Percentiles rank a stretch among this genome's conserved stretches.
Evolutionary conservation across 352 stramenopile genomes (phyloP).

Genomic region (Pythium dissimile): DNA sequence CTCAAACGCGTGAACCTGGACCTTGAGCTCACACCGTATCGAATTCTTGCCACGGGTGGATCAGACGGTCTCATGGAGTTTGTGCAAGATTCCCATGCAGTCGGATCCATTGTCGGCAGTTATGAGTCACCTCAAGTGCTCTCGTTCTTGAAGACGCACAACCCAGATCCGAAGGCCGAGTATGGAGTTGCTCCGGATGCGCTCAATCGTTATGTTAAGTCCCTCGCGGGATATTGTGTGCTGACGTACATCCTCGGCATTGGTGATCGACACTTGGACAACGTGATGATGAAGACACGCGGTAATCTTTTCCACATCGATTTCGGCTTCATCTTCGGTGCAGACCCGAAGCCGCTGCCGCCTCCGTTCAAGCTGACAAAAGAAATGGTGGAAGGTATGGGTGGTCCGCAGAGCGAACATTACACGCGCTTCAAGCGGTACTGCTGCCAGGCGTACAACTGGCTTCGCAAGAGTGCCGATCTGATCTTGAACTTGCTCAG

Average conservation of each 20-base stretch:
- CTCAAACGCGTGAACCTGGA: slow-evolving; percentile 99
- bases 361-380: slow-evolving; percentile 98
- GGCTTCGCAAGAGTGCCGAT: slow-evolving; percentile 96
- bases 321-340: slow-evolving; percentile 99
- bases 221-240: slow-evolving; percentile 98
- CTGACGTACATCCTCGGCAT: slow-evolving; percentile 99
- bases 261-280: slow-evolving; percentile 99
- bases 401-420: slow-evolving; percentile 87
- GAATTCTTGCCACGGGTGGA: slow-evolving; percentile 82
- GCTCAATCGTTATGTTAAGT: slow-evolving; percentile 96
- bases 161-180: slow-evolving; percentile 78
- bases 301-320: slow-evolving; percentile 99
- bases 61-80: slow-evolving; percentile 97
- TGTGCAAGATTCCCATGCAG: slow-evolving; percentile 93
- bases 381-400: slow-evolving; percentile 97
- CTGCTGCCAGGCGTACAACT: slow-evolving; percentile 92
- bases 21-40: slow-evolving; percentile 96
- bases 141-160: slow-evolving; percentile 84
- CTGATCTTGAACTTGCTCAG: slow-evolving; percentile 98
- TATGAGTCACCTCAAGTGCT: slow-evolving; percentile 93
- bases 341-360: slow-evolving; percentile 98
- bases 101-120: slow-evolving; percentile 95
- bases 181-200: slow-evolving; percentile 90
- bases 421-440: slow-evolving; percentile 93
- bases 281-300: slow-evolving; percentile 97